These are phyloP conservation scores for Fusarium sp. DNA, from an alignment of 2,329 filamentous ascomycete species.

Conservation along the genomic window DNA sequence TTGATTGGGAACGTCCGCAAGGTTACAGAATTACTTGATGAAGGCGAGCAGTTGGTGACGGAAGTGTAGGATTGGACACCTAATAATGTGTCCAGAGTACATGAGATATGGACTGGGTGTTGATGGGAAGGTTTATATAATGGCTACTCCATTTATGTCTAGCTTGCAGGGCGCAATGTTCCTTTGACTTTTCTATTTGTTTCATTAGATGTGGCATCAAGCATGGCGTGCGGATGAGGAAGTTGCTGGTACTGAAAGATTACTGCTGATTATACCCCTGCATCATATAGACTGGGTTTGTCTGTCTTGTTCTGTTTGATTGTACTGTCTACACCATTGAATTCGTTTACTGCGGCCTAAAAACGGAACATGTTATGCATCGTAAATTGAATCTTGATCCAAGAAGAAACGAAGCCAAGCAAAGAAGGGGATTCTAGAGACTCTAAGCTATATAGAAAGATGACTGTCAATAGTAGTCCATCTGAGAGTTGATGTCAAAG, in stretches of 20 bases:
- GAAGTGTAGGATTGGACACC: constrained; percentile 55
- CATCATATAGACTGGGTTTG: constrained; percentile 22
- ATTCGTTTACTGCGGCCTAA: background rate
- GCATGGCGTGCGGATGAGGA: constrained; percentile 15
- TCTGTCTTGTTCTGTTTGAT: constrained; percentile 4
- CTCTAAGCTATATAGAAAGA: background rate
- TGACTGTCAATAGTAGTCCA: background rate
- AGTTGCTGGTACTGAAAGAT: constrained; percentile 7
- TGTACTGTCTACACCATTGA: background rate
- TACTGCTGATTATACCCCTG: constrained; percentile 37
- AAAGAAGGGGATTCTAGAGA: background rate
- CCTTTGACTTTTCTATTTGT: constrained; percentile 5
- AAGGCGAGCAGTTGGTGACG: constrained; percentile 89
- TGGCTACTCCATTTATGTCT: background rate
- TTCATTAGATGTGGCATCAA: constrained; percentile 21
- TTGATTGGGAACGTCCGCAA: constrained; percentile 86
- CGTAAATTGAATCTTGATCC: background rate
- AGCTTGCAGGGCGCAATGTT: background rate
- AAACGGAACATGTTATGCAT: background rate
- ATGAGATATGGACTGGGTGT: background rate
- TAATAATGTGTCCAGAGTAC: background rate
- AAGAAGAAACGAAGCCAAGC: background rate
- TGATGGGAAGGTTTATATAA: background rate
- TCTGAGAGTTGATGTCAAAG: constrained; percentile 6
- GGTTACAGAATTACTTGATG: constrained; percentile 88